A percentile compares a stretch with the other conserved stretches of the same genome.
Conservation (phyloP, 2,329 filamentous ascomycete species). For the Neocucurbitaria cava region DNA sequence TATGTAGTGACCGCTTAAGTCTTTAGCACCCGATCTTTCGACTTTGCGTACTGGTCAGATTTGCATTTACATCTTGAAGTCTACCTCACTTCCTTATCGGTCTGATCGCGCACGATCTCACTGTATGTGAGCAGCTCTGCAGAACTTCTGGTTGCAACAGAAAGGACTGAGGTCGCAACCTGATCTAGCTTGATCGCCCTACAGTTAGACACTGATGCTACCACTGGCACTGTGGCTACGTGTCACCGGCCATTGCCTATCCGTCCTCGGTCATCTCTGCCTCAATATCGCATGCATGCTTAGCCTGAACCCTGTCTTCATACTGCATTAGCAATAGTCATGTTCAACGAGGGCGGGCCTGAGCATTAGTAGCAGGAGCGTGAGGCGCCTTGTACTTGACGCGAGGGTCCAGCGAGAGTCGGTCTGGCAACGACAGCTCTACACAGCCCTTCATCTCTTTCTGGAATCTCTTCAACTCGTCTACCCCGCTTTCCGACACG, state of each 20-base stretch:
- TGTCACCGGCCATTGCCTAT: neutral
- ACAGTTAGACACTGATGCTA: neutral
- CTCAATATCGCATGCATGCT: neutral
- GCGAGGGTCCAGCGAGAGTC: conserved; percentile 66
- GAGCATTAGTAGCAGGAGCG: conserved; percentile 14
- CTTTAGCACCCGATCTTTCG: neutral
- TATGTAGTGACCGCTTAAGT: neutral
- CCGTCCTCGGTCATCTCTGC: neutral
- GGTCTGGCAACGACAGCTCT: conserved; percentile 63
- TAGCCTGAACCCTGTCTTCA: neutral
- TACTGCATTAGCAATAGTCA: neutral
- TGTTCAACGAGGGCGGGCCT: conserved; percentile 27
- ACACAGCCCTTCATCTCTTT: conserved; percentile 64
- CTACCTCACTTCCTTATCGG: neutral
- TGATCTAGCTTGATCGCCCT: neutral
- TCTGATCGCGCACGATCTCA: neutral
- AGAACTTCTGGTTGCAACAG: neutral
- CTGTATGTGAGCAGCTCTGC: neutral
- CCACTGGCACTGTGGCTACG: neutral
- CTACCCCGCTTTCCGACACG: conserved; percentile 61
- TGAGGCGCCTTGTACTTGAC: conserved; percentile 56
- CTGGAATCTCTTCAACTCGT: conserved; percentile 63
- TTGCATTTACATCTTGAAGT: neutral
- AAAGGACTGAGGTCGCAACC: neutral
- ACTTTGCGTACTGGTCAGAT: neutral